Base-by-base conservation (phyloP, 73 alveolate species). In the Paramecium sonneborni region DNA sequence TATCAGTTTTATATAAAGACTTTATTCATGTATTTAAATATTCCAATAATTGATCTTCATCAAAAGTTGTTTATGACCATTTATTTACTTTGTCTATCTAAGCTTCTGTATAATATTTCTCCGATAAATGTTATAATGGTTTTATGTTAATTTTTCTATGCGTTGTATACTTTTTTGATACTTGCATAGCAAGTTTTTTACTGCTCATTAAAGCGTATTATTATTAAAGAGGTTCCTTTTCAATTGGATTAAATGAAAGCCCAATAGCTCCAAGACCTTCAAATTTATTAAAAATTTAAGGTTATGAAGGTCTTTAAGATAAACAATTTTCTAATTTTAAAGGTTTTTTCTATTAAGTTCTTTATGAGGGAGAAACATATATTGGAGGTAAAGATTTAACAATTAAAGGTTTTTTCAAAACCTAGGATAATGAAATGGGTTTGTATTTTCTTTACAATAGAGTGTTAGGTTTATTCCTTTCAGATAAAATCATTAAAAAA, bases 41-140 rank as follows among this genome's bases (percentile, higher is more conserved):
- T 37, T 72, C 86, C 12, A 72, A 72, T 23, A 72, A 38, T 37
- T 72, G 44, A 20, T 79, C 90, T 2, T 79, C 90, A 79, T 79
- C 90, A 79, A 79, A 79, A 0, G 90, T 79, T 30, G 90, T 79
- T 79, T 79, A 24, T 43, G 90, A 79, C 90, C 90, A 79, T 44
- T 79, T 79, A 26, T 79, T 79, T 12, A 79, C 28, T 79, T 79
- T 79, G 46, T 79, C 90, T 2, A 26, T 11, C 12, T 62, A 32
- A 62, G 44, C 84, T 32, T 62, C 84, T 26, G 84, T 62, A 52
- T 52, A 52, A 62, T 26, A 32, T 26, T 62, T 62, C 24, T 62
- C 5, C 2, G 44, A 62, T 62, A 23, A 26, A 12, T 62, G 10
- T 62, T 62, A 10, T 14, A 30, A 30, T 62, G 84, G 84, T n/a